Conservation (phyloP, 1,284 basidiomycete genomes). For the Sporisorium iseilematis-ciliati region DNA sequence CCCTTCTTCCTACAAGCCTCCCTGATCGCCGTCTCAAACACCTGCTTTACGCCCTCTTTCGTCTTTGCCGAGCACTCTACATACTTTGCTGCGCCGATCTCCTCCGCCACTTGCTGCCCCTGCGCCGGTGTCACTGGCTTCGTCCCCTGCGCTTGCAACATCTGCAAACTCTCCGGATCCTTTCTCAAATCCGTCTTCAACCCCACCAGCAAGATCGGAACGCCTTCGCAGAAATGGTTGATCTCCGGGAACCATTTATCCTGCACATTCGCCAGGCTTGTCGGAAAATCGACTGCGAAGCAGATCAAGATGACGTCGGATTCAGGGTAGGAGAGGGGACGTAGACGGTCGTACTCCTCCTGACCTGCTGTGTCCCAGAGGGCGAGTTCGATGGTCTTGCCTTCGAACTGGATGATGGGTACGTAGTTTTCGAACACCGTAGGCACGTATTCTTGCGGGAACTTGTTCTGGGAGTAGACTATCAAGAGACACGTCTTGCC, state of each 20-base stretch:
- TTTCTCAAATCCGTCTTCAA: constrained; percentile 86
- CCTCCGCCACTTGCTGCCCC: constrained; percentile 78
- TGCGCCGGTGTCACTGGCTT: constrained; percentile 80
- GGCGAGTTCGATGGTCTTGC: constrained; percentile 90
- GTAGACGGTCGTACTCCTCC: constrained; percentile 76
- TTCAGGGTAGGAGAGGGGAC: constrained; percentile 83
- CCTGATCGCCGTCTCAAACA: constrained; percentile 88
- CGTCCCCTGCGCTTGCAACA: constrained; percentile 91
- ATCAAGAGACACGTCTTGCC: constrained; percentile 79
- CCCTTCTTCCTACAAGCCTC: constrained; percentile 75
- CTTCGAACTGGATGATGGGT: constrained; percentile 88
- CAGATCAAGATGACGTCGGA: constrained; percentile 93
- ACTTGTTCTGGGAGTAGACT: constrained; percentile 95
- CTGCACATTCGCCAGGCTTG: constrained; percentile 92
- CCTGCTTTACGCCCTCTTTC: constrained; percentile 87
- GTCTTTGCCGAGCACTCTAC: constrained; percentile 95
- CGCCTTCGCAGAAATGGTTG: constrained; percentile 93
- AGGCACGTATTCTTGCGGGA: constrained; percentile 95
- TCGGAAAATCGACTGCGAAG: constrained; percentile 90
- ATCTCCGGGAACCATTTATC: constrained; percentile 99
- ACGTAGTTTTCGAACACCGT: constrained; percentile 93
- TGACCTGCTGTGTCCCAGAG: constrained; percentile 96
- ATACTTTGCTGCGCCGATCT: constrained; percentile 91
- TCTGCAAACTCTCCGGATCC: constrained; percentile 88
- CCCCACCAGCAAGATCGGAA: constrained; percentile 90